phyloP scores from a whole-genome alignment of 139 green algal species.

The Chlamydomonas asymmetrica region DNA sequence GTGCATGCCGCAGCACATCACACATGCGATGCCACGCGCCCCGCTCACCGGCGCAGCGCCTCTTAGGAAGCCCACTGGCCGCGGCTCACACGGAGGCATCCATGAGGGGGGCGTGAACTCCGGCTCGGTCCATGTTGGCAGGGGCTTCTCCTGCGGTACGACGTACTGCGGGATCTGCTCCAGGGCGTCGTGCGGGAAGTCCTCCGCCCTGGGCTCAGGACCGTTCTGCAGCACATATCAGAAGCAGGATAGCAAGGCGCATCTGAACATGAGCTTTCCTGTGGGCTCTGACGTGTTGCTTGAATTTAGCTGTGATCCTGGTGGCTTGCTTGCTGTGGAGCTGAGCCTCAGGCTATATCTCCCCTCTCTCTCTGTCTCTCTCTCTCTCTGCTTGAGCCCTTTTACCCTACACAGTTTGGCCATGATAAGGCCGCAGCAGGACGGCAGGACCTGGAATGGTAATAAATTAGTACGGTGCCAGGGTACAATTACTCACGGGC shows the following conservation, averaged over 20 bases:
- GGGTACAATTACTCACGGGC: constrained; percentile 4
- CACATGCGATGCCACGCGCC: too few relatives aligned
- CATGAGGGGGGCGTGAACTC: constrained; percentile 26
- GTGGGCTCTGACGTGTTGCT: too few relatives aligned
- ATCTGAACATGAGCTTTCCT: too few relatives aligned
- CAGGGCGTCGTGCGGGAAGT: constrained; percentile 32
- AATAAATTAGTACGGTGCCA: too few relatives aligned
- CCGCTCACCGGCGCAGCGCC: constrained; percentile 55
- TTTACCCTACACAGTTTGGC: too few relatives aligned
- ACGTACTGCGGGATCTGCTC: constrained; percentile 40
- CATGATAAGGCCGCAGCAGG: not conserved
- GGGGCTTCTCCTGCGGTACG: constrained; percentile 7
- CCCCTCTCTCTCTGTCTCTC: too few relatives aligned
- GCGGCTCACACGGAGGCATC: constrained; percentile 50
- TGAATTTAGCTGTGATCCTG: too few relatives aligned
- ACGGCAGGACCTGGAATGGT: not conserved
- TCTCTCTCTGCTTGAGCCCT: too few relatives aligned
- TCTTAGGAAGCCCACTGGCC: constrained; percentile 64
- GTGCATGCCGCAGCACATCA: too few relatives aligned
- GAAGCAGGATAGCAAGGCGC: too few relatives aligned
- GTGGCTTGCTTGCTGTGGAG: too few relatives aligned
- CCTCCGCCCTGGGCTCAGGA: constrained; percentile 32
- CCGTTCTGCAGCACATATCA: constrained; percentile 28
- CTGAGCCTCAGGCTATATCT: too few relatives aligned
- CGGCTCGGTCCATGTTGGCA: constrained; percentile 1